phyloP scores from a whole-genome alignment of 306 rosid genomes.

The Malus fusca region DNA sequence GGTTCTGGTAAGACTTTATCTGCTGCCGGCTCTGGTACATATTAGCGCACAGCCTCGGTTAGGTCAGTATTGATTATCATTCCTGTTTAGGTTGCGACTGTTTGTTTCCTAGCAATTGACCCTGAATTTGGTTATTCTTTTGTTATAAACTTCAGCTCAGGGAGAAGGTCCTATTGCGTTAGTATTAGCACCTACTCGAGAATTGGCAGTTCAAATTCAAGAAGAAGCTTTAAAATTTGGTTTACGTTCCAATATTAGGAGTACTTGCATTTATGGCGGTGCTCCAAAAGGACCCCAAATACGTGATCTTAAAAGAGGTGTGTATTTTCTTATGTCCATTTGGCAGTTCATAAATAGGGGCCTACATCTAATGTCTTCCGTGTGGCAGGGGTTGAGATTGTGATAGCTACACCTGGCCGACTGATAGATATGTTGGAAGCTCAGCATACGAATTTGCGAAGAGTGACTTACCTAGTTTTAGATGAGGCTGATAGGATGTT shows the following conservation, averaged over 20 bases:
- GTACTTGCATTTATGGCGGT: constrained; percentile 88
- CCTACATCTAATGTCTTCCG: not conserved
- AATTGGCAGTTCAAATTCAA: constrained; percentile 95
- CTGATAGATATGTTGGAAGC: constrained; percentile 97
- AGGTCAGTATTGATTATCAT: constrained; percentile 35
- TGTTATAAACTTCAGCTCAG: constrained; percentile 31
- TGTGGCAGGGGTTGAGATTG: constrained; percentile 76
- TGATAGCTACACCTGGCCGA: constrained; percentile 96
- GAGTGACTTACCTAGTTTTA: constrained; percentile 90
- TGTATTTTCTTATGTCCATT: not conserved
- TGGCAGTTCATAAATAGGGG: not conserved
- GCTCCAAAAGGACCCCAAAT: constrained; percentile 98
- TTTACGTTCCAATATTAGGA: constrained; percentile 42
- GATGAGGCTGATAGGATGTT: constrained; percentile 99
- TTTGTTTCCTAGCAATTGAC: not conserved
- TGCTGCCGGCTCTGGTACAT: constrained; percentile 85
- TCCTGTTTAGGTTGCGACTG: not conserved
- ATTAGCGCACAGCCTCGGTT: constrained; percentile 85
- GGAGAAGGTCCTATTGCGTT: constrained; percentile 91
- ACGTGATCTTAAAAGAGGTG: constrained; percentile 84
- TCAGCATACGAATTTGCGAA: constrained; percentile 70
- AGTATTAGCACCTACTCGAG: constrained; percentile 88
- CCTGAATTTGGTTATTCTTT: constrained; percentile 13
- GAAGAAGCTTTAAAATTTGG: constrained; percentile 75
- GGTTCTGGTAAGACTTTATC: constrained; percentile 95